Evolutionary conservation across 345 rosid species (phyloP).

Genomic region (Salix udensis): DNA sequence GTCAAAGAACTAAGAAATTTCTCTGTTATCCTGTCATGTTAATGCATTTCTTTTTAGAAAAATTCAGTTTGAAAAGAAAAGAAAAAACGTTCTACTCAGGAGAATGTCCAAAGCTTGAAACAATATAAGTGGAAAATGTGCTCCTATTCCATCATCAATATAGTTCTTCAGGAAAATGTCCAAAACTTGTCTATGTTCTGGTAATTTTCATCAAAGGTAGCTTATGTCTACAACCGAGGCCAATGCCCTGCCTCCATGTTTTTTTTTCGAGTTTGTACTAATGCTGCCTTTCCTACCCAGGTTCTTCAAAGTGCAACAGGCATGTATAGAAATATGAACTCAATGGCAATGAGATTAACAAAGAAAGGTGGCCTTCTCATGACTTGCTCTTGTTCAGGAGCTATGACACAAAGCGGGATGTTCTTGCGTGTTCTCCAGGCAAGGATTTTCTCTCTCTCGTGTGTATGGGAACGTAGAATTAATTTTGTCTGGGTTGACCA

Average conservation of each 20-base stretch:
- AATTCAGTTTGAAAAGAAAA: too few species aligned
- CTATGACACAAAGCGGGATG: constrained; percentile 81
- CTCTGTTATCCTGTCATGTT: neutral
- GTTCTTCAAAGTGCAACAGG: constrained; percentile 63
- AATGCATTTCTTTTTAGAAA: too few species aligned
- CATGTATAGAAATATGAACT: constrained; percentile 80
- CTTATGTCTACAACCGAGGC: neutral
- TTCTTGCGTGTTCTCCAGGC: constrained; percentile 69
- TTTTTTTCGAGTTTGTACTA: neutral
- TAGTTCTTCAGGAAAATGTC: neutral
- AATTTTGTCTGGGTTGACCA: neutral
- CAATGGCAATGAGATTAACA: constrained; percentile 71
- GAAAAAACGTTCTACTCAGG: neutral
- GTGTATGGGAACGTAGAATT: neutral
- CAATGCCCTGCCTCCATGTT: neutral
- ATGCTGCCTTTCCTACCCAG: constrained; percentile 26
- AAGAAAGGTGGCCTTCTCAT: constrained; percentile 79
- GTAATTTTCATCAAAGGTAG: neutral
- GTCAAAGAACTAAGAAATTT: neutral
- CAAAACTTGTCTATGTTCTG: neutral
- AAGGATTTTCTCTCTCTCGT: constrained; percentile 8
- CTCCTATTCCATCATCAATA: too few species aligned
- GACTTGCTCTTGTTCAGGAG: constrained; percentile 96
- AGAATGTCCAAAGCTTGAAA: neutral
- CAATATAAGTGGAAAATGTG: neutral